Percentiles rank a stretch among this genome's conserved stretches.
These are phyloP conservation scores for Endoconidiophora laricicola DNA, from an alignment of 2,329 filamentous ascomycete species.

Conservation along the genomic window DNA sequence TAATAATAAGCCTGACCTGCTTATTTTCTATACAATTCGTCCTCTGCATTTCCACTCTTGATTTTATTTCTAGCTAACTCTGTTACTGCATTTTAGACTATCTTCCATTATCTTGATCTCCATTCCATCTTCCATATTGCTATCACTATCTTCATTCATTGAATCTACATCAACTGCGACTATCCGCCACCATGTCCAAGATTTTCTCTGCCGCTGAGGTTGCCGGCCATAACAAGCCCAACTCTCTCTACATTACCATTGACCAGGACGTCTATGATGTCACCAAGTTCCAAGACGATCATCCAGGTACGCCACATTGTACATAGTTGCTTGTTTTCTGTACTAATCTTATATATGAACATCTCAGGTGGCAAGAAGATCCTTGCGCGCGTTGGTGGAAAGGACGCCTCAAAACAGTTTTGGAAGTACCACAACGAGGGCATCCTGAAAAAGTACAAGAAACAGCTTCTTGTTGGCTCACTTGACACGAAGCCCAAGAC, in stretches of 20 bases:
- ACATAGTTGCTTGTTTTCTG: not conserved
- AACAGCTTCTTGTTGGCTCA: slow-evolving; percentile 65
- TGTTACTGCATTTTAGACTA: no score
- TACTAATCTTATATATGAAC: slow-evolving; percentile 4
- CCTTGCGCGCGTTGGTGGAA: slow-evolving; percentile 44
- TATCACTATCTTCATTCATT: not conserved
- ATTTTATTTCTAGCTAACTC: not conserved
- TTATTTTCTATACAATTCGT: not conserved
- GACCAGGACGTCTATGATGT: slow-evolving; percentile 94
- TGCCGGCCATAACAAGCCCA: slow-evolving; percentile 74
- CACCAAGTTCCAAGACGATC: slow-evolving; percentile 73
- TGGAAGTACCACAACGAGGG: slow-evolving; percentile 71
- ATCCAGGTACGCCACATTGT: slow-evolving; percentile 46
- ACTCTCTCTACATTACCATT: slow-evolving; percentile 76
- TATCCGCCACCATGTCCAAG: slow-evolving; percentile 54
- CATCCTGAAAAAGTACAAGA: slow-evolving; percentile 74
- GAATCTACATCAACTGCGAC: no score
- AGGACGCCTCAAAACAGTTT: slow-evolving; percentile 51
- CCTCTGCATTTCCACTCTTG: slow-evolving; percentile 2
- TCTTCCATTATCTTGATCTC: not conserved
- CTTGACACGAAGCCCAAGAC: slow-evolving; percentile 67
- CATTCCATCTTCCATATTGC: not conserved
- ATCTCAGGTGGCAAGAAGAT: slow-evolving; percentile 45
- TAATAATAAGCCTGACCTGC: not conserved
- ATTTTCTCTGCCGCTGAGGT: slow-evolving; percentile 74